Base-by-base conservation (phyloP, 306 rosid species). In the Dryas octopetala region DNA sequence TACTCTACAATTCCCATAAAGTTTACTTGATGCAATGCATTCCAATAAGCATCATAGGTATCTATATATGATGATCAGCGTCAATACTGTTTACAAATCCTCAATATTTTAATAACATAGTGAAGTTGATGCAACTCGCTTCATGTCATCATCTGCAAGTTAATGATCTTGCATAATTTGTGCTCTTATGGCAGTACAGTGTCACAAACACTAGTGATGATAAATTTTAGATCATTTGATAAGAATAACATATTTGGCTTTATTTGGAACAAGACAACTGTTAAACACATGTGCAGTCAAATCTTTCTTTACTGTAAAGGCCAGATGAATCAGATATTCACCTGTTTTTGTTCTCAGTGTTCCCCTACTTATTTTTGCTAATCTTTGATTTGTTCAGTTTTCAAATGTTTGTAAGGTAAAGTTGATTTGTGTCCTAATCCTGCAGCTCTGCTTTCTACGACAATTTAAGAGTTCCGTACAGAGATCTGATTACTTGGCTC, bases 371-470 rank as follows among this genome's bases (percentile, higher is more conserved):
- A 67, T 32, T n/a, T 68, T 57, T 38, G 40, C 54, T 78, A 44
- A 44, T 74, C 12, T 68, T 41, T 5, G 48, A 41, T 55, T 16
- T 53, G 1, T 69, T 64, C 54, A 12, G 44, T 26, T 78, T 73
- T 67, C 40, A 47, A 48, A 65, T 74, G 47, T 55, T 61, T 65
- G 19, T 47, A 59, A 55, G 60, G 28, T 54, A 12, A 69, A 14
- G 52, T 45, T 50, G 61, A 83, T 62, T 81, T 85, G 9, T 79
- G 62, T 64, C 82, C 64, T 81, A 44, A 61, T 48, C 60, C 71
- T 85, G 95, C 96, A 95, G 98, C 95, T 95, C 60, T 91, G 97
- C 83, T 95, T 95, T 74, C 85, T 95, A 40, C 90, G 95, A 48
- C 97, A 95, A 72, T 95, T 95, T 81, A 86, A 83, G 84, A 95